A percentile compares a stretch with the other conserved stretches of the same genome.
Evolutionary conservation across 2,329 filamentous ascomycete species (phyloP).

Genomic region (Sarocladiaceae sp.): DNA sequence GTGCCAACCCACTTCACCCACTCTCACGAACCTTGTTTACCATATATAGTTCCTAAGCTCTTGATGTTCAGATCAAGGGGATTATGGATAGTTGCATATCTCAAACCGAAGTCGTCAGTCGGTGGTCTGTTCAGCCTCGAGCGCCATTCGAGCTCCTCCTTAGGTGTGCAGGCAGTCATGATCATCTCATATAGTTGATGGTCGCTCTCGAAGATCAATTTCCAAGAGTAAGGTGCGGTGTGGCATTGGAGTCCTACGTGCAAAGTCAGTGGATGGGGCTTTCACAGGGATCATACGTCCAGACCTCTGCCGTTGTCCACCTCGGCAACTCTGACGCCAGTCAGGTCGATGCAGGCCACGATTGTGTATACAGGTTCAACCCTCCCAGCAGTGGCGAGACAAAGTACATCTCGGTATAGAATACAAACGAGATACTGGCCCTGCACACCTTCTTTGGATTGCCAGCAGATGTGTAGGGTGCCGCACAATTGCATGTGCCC

Average conservation of each 20-base stretch:
- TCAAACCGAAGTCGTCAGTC: slow-evolving; percentile 42
- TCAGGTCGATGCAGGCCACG: slow-evolving; percentile 68
- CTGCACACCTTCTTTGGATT: slow-evolving; percentile 60
- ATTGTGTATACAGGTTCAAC: slow-evolving; percentile 67
- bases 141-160: slow-evolving; percentile 79
- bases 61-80: slow-evolving; percentile 68
- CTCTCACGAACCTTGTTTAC: slow-evolving; percentile 55
- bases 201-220: slow-evolving; percentile 75
- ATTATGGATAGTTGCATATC: slow-evolving; percentile 49
- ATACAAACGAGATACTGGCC: slow-evolving; percentile 83
- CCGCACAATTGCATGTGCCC: slow-evolving; percentile 81
- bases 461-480: slow-evolving; percentile 78
- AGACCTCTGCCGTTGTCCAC: slow-evolving; percentile 59
- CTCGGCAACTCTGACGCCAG: slow-evolving; percentile 63
- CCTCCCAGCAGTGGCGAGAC: slow-evolving; percentile 66
- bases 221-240: slow-evolving; percentile 86
- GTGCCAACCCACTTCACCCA: neutral
- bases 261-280: slow-evolving; percentile 14
- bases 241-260: slow-evolving; percentile 78
- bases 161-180: slow-evolving; percentile 77
- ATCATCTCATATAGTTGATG: slow-evolving; percentile 79
- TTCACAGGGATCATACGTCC: neutral
- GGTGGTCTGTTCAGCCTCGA: slow-evolving; percentile 53
- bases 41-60: slow-evolving; percentile 70
- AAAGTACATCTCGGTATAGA: slow-evolving; percentile 75